Percentiles rank a stretch among this genome's conserved stretches.
Evolutionary conservation across 129 eudicot genomes (phyloP).

Genomic region (Cynara cardunculus): DNA sequence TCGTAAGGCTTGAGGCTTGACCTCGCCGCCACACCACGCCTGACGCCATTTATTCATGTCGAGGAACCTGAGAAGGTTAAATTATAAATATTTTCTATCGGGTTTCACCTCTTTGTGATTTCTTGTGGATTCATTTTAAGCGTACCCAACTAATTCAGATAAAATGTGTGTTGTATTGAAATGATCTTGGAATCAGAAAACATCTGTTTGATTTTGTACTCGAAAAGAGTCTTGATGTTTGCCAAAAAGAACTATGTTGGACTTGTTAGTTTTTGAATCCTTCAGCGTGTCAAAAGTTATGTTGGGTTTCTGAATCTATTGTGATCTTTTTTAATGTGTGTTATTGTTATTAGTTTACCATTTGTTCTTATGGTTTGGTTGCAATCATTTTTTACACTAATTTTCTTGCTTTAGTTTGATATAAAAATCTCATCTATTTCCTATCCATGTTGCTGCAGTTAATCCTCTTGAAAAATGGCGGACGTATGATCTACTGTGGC

Average conservation of each 20-base stretch:
- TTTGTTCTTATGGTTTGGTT: neutral
- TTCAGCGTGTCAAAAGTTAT: neutral
- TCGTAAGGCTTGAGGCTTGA: too few species aligned
- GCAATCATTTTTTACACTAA: neutral
- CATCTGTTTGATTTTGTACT: neutral
- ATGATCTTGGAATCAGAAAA: neutral
- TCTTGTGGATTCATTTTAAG: neutral
- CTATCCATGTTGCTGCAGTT: conserved; percentile 33
- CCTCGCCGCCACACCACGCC: too few species aligned
- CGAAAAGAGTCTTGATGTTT: neutral
- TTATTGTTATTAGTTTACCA: neutral
- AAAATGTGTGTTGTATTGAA: neutral
- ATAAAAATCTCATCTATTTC: neutral
- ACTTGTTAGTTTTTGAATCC: neutral
- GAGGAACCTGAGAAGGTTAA: neutral
- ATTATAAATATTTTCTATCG: neutral
- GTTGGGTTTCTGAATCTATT: neutral
- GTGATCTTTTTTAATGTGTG: neutral
- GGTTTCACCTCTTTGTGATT: neutral
- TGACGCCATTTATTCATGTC: too few species aligned
- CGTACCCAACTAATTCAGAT: neutral
- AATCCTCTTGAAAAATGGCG: conserved; percentile 60
- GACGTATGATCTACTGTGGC: conserved; percentile 60
- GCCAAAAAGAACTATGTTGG: neutral
- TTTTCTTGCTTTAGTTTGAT: neutral